Evolutionary conservation across 1,284 basidiomycete genomes (phyloP), one percentile per base, ranked within the genome.

Genomic region (Pholiota adiposa): DNA sequence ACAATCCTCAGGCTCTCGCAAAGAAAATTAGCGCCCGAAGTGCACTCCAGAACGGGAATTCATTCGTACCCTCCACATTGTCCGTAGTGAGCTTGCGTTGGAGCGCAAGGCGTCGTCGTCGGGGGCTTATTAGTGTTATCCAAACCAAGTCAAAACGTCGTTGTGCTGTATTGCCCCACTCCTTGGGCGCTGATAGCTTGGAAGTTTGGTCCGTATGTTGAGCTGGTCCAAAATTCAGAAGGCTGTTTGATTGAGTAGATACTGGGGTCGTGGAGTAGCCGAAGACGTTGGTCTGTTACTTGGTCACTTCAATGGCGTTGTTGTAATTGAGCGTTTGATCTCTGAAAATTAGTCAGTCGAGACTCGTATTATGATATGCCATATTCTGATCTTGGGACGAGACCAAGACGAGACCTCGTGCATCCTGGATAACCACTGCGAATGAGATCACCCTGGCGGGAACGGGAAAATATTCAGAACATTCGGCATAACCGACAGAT

Each of bases 351-450:
- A 81, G 11, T 31, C 11, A 5, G 29, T 4, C 29, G 29, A 5
- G 4, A 11, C 29, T 4, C 29, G 4, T 77, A 70, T 72, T 21
- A 81, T 82, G 53, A 82, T 82, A 67, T 84, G 81, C 80, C 81
- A 84, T 60, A 83, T 70, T 68, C 81, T 79, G 64, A 85, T 74
- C 66, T 79, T 82, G 21, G 82, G 81, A 49, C 77, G 75, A 4
- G 74, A 48, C 21, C 83, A 19, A 82, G 81, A 49, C 77, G 75
- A 4, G 74, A 48, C 21, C 83, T 83, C 9, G 79, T 80, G 71
- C 74, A 84, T 36, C 82, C 81, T 11, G 82, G 80, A 67, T 76
- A 83, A 23, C 75, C 80, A 51, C 66, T 67, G 44, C 71, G 73
- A 29, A 79, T 81, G 46, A 74, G 67, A 56, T 79, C 73, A 40